Conservation (phyloP, 257 asterid genomes). For the Solanum virginianum region DNA sequence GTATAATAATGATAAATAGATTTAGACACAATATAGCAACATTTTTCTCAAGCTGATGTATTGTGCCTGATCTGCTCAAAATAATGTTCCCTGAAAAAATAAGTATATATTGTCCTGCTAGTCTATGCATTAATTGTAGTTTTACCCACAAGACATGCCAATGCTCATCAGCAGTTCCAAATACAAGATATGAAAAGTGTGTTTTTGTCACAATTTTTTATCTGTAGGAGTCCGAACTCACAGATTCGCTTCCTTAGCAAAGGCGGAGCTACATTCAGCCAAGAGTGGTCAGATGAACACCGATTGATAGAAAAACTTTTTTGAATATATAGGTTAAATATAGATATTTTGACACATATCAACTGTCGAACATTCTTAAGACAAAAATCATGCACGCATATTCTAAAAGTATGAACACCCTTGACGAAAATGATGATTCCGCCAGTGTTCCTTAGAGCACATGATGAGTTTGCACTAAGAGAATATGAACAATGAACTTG, state of each 20-base stretch:
- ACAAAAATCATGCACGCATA: too few species aligned
- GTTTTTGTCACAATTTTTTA: background rate
- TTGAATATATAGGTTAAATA: too few species aligned
- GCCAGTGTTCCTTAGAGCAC: background rate
- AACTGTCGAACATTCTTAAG: too few species aligned
- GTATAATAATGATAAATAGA: too few species aligned
- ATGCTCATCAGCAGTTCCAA: background rate
- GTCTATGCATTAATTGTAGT: background rate
- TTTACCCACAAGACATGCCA: background rate
- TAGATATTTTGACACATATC: too few species aligned
- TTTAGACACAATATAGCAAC: background rate
- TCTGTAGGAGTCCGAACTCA: background rate
- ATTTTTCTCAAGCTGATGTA: background rate
- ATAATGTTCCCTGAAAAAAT: background rate
- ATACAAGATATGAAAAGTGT: background rate
- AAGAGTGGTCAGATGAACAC: too few species aligned
- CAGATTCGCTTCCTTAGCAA: background rate
- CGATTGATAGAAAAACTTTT: too few species aligned
- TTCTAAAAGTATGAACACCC: too few species aligned
- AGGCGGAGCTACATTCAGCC: too few species aligned
- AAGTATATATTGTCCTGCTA: background rate
- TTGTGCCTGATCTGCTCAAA: background rate
- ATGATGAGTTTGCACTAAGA: background rate
- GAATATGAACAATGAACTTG: background rate
- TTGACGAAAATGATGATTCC: too few species aligned